These are phyloP conservation scores for Podaxis sp. DNA, from an alignment of 768 basidiomycete genomes.

Conservation along the genomic window DNA sequence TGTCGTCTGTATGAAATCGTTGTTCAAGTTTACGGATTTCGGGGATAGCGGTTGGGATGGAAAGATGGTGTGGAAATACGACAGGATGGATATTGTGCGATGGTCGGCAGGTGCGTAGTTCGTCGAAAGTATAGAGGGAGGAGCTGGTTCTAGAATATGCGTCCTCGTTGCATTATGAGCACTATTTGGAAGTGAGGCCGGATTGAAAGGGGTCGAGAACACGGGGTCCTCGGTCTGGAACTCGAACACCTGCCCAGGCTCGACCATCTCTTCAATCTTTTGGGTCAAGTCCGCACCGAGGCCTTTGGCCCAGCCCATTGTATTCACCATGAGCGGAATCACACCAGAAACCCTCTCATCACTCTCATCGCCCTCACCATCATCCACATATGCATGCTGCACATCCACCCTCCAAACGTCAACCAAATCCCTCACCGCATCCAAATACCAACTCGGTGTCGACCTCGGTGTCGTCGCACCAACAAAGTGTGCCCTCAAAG, in stretches of 20 bases:
- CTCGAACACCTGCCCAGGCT: constrained; percentile 61
- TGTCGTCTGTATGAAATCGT: constrained; percentile 31
- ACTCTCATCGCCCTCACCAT: constrained; percentile 24
- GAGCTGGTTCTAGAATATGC: constrained; percentile 47
- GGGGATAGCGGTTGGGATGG: constrained; percentile 16
- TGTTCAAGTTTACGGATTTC: constrained; percentile 8
- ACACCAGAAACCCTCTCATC: constrained; percentile 46
- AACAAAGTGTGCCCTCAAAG: constrained; percentile 76
- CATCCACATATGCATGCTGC: constrained; percentile 40
- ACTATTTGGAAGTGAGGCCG: background rate
- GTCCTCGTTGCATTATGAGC: background rate
- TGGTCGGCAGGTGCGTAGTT: constrained; percentile 63
- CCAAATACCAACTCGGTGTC: constrained; percentile 74
- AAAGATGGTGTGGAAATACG: constrained; percentile 70
- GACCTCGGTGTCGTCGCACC: constrained; percentile 78
- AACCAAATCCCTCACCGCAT: constrained; percentile 63
- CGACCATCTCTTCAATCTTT: constrained; percentile 66
- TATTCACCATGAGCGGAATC: constrained; percentile 90
- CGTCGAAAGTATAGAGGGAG: constrained; percentile 42
- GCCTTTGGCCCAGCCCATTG: constrained; percentile 96
- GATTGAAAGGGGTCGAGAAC: background rate
- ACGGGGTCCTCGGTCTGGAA: constrained; percentile 31
- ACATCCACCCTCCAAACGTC: constrained; percentile 71
- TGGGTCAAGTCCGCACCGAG: constrained; percentile 78
- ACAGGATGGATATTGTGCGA: constrained; percentile 66